These are phyloP conservation scores for Lipomyces japonicus DNA, from an alignment of 805 yeast genomes.

Conservation along the genomic window DNA sequence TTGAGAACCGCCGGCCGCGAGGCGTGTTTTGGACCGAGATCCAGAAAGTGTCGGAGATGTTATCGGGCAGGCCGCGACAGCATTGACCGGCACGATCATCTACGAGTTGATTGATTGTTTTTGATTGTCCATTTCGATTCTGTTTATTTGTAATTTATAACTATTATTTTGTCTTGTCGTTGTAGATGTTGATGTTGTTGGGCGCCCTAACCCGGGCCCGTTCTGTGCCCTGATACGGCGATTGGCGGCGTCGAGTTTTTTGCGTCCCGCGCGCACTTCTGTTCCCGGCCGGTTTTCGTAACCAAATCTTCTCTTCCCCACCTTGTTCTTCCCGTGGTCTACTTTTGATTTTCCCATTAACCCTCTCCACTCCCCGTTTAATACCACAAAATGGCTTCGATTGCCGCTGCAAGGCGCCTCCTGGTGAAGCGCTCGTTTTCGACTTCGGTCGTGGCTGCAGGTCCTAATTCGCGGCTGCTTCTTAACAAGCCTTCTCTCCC, in stretches of 20 bases:
- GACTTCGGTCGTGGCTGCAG: slow-evolving; percentile 9
- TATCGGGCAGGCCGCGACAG: slow-evolving; percentile 20
- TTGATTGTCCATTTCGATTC: no score
- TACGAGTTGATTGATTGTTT: no score
- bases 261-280: background rate
- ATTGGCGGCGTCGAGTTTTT: no score
- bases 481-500: slow-evolving; percentile 22
- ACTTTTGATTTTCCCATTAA: no score
- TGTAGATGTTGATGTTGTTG: no score
- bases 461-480: slow-evolving; percentile 16
- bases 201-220: no score
- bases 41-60: slow-evolving; percentile 49
- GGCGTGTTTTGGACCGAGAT: slow-evolving; percentile 74
- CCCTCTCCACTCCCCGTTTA: no score
- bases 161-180: no score
- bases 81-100: no score
- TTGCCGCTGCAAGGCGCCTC: slow-evolving; percentile 25
- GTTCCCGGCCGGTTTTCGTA: background rate
- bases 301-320: background rate
- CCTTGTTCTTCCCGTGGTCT: background rate
- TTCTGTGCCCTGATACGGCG: no score
- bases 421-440: slow-evolving; percentile 26
- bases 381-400: slow-evolving; percentile 22
- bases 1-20: slow-evolving; percentile 81
- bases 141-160: no score